A percentile compares a stretch with the other conserved stretches of the same genome.
These are phyloP conservation scores for Alternaria triticimaculans DNA, from an alignment of 2,329 filamentous ascomycete species.

Conservation along the genomic window DNA sequence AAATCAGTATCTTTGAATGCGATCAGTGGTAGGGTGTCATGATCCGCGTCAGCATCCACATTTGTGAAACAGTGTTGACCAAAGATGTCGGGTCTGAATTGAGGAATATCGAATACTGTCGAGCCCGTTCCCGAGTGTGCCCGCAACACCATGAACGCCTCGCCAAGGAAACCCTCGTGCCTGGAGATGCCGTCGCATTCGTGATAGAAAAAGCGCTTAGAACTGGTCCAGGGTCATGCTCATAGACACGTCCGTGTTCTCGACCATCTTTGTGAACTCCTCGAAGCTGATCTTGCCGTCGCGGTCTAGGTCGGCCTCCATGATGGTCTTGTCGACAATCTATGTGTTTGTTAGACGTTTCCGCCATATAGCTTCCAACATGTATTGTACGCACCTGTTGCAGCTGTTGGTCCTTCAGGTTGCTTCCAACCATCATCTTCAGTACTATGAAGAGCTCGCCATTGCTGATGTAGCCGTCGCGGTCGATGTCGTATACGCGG, in stretches of 20 bases:
- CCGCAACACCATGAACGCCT: slow-evolving; percentile 44
- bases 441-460: slow-evolving; percentile 98
- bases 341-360: slow-evolving; percentile 37
- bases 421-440: slow-evolving; percentile 99
- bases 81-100: slow-evolving; percentile 25
- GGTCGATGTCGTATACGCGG: slow-evolving; percentile 99
- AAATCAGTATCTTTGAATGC: neutral
- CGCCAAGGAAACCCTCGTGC: slow-evolving; percentile 35
- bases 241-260: slow-evolving; percentile 80
- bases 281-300: slow-evolving; percentile 99
- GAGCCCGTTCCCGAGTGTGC: slow-evolving; percentile 20
- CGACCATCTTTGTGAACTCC: slow-evolving; percentile 98
- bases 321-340: slow-evolving; percentile 99
- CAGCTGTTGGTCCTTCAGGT: slow-evolving; percentile 97
- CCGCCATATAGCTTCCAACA: neutral
- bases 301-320: slow-evolving; percentile 95
- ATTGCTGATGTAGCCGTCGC: slow-evolving; percentile 98
- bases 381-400: slow-evolving; percentile 67
- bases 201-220: slow-evolving; percentile 25
- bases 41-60: neutral
- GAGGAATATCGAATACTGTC: slow-evolving; percentile 37
- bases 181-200: slow-evolving; percentile 23
- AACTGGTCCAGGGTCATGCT: slow-evolving; percentile 70
- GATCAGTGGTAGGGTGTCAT: neutral
- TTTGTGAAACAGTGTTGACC: neutral